Percentiles rank a stretch among this genome's conserved stretches.
phyloP scores from a whole-genome alignment of 805 yeast species.

The Barnettozyma wickerhamii region DNA sequence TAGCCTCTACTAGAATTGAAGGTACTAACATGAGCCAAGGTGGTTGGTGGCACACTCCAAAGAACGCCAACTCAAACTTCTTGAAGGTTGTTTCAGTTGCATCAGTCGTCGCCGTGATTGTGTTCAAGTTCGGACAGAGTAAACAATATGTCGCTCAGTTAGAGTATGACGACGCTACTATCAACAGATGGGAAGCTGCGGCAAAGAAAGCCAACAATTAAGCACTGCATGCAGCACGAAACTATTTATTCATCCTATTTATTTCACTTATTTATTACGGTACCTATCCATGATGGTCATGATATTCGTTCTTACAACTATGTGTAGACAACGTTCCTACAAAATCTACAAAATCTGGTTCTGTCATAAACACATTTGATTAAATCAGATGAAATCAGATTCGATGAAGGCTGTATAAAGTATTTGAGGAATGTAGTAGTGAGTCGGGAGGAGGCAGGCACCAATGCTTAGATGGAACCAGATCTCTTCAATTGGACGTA shows the following conservation, averaged over 20 bases:
- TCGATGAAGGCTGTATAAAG: constrained; percentile 2
- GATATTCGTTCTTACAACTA: too few relatives aligned
- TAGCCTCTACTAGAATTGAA: too few relatives aligned
- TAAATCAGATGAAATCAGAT: too few relatives aligned
- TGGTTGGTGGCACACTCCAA: constrained; percentile 27
- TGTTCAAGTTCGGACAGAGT: constrained; percentile 16
- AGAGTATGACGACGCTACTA: constrained; percentile 18
- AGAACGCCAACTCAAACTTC: constrained; percentile 20
- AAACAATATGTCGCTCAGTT: constrained; percentile 17
- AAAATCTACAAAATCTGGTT: too few relatives aligned
- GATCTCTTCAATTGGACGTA: constrained; percentile 86
- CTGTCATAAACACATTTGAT: constrained; percentile 6
- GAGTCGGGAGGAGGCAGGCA: too few relatives aligned
- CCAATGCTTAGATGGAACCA: constrained; percentile 51
- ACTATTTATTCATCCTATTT: constrained; percentile 2
- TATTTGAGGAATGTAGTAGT: constrained; percentile 1
- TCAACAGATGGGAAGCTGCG: constrained; percentile 24
- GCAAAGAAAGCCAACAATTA: constrained; percentile 10
- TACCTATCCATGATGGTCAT: too few relatives aligned
- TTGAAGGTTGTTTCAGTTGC: constrained; percentile 13
- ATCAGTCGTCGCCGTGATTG: constrained; percentile 13
- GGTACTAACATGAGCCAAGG: too few relatives aligned
- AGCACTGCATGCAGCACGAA: background rate
- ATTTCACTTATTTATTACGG: constrained; percentile 7
- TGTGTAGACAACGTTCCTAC: too few relatives aligned